Percentiles rank a stretch among this genome's conserved stretches.
phyloP scores from a whole-genome alignment of 192 early-diverging fungal species.

The Powellomyces hirtus region DNA sequence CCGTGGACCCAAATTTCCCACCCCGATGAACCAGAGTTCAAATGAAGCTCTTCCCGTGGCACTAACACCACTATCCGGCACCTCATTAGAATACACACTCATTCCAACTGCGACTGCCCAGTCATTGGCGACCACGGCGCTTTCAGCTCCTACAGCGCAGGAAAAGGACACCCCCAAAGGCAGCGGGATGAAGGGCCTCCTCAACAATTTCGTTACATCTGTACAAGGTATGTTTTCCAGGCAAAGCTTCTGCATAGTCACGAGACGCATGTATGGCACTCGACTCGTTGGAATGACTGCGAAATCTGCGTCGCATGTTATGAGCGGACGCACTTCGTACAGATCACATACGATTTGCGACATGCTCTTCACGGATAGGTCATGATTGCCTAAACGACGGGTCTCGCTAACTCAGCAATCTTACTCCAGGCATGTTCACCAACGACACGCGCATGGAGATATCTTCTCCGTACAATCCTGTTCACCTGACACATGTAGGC shows the following conservation, averaged over 20 bases:
- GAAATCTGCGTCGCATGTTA: too few species aligned
- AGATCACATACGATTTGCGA: too few species aligned
- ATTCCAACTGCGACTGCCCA: constrained; percentile 29
- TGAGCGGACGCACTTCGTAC: too few species aligned
- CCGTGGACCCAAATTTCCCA: constrained; percentile 28
- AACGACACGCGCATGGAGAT: constrained; percentile 52
- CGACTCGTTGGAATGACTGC: too few species aligned
- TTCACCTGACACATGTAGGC: constrained; percentile 97
- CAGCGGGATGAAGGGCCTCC: constrained; percentile 31
- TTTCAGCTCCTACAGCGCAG: neutral
- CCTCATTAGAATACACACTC: constrained; percentile 23
- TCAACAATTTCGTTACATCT: constrained; percentile 32
- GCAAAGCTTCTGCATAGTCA: too few species aligned
- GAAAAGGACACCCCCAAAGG: constrained; percentile 12
- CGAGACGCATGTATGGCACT: too few species aligned
- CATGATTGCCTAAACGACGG: too few species aligned
- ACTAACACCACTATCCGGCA: constrained; percentile 10
- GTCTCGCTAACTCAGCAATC: too few species aligned
- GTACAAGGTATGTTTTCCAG: too few species aligned
- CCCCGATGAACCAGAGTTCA: constrained; percentile 24
- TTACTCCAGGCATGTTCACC: constrained; percentile 29
- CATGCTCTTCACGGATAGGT: too few species aligned
- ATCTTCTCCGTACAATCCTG: constrained; percentile 91
- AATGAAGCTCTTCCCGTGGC: constrained; percentile 4
- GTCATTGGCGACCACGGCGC: constrained; percentile 15